Evolutionary conservation across 202 grass and related monocot genomes (phyloP), one percentile per base, ranked within the genome.

Genomic region (Elaeis oleifera): DNA sequence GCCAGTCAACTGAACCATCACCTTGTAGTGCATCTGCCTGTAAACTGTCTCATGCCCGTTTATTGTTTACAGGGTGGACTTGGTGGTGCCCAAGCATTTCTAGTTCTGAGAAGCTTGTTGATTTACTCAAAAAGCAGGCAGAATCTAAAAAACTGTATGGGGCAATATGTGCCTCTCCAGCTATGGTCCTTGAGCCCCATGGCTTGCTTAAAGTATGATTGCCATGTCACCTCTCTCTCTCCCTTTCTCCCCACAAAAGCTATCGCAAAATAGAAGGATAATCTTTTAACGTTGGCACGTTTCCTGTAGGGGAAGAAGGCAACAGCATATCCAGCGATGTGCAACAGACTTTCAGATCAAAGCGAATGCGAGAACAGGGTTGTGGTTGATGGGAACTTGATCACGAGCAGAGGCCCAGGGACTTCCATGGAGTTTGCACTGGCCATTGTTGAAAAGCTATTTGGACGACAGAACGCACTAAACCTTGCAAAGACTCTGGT

Each of bases 361-460:
- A 92, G 82, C 0, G 83, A 89, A 61, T 89, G 83, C 54, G 64
- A 78, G 25, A 89, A 87, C 68, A 83, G 95, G 67, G 82, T 94
- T 16, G 49, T 99, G 0, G 69, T 94, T 51, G 94, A 99, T 65
- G 85, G 95, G 27, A 94, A 99, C 72, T 58, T 94, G 50, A 99
- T 99, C 57, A 99, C 95, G 1, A 94, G 95, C 70, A 84, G 90
- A 82, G 88, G 95, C 51, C 85, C 95, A 4, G 88, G 88, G 24
- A 99, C 85, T 9, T 76, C 85, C 16, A 80, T 89, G 80, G 95
- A 99, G 63, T 99, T 89, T 74, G 77, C 85, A 0, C 78, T 89
- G 9, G 81, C 78, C 66, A 76, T 99, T 23, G 85, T 94, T 20
- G 85, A 99, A 65, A 94, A 99, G 75, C 59, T 99, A 4, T 94